Evolutionary conservation across 768 basidiomycete species (phyloP), one percentile per base, ranked within the genome.

Genomic region (Glaciozyma antarctica): DNA sequence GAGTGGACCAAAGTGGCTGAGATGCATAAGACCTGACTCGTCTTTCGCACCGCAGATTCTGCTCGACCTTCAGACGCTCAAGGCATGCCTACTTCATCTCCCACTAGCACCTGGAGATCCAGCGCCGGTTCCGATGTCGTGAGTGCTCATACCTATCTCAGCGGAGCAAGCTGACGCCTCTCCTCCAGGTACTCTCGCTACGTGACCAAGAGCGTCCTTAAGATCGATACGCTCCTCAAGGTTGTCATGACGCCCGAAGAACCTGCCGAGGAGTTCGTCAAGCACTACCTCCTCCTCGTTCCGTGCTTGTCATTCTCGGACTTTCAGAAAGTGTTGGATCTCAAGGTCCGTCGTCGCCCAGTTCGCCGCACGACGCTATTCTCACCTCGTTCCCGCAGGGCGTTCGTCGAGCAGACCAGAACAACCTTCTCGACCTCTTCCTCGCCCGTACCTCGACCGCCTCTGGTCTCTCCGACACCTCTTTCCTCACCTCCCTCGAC

Each of bases 201-300:
- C 63, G 80, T 98, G 47, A 85, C 82, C 32, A 94, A 91, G 71
- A 86, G 82, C 49, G 88, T 88, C 0, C 83, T 85, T 3, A 82
- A 86, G 58, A 76, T 98, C 53, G 95, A 99, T 77, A 89, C 90
- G 2, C 79, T 99, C 71, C 82, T 99, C 61, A 98, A 99, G 77
- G 90, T 95, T 63, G 88, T 98, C 61, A 85, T 97, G 26, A 93
- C 90, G 0, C 94, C 94, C 2, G 88, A 94, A 86, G 89, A 93
- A 73, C 92, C 94, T 21, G 80, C 89, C 2, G 91, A 94, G 75
- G 90, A 88, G 3, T 98, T 99, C 74, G 89, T 98, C 66, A 81
- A 92, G 62, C 97, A 97, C 74, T 99, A 98, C 74, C 92, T 90
- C 12, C 81, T 97, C 30, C 81, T 97, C 63, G 88, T 99, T 67